These are phyloP conservation scores for Pyracantha coccinea DNA, from an alignment of 331 rosid species.

Conservation along the genomic window DNA sequence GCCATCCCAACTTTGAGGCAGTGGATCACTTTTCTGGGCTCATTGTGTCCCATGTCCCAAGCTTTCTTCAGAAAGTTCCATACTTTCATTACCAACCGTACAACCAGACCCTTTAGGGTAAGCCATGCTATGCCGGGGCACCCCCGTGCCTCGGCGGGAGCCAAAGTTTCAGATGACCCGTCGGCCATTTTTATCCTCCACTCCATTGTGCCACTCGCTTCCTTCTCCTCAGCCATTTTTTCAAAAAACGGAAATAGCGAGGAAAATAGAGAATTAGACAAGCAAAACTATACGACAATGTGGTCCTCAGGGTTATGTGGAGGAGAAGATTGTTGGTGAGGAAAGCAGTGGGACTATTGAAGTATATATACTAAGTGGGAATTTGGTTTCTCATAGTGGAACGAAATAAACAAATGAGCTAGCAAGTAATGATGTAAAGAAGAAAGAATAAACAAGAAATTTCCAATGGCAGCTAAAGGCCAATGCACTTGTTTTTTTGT, in stretches of 20 bases:
- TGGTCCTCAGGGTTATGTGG: background rate
- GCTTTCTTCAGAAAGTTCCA: slow-evolving; percentile 42
- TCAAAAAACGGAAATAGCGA: too few relatives aligned
- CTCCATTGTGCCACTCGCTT: slow-evolving; percentile 22
- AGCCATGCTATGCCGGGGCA: slow-evolving; percentile 7
- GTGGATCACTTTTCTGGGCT: slow-evolving; percentile 67
- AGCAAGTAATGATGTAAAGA: background rate
- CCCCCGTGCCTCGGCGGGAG: slow-evolving; percentile 6
- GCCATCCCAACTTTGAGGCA: slow-evolving; percentile 65
- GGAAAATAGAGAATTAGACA: background rate
- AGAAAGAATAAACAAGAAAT: background rate
- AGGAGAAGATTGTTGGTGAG: background rate
- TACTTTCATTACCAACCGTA: slow-evolving; percentile 25
- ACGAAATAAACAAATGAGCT: background rate
- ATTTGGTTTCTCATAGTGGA: background rate
- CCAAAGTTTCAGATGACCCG: slow-evolving; percentile 25
- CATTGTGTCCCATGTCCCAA: slow-evolving; percentile 56
- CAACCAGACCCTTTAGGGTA: slow-evolving; percentile 20
- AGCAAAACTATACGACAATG: background rate
- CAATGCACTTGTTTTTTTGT: background rate
- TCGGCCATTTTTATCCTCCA: slow-evolving; percentile 58
- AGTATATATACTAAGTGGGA: slow-evolving; percentile 16
- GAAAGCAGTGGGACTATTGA: background rate
- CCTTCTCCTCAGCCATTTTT: slow-evolving; percentile 26
- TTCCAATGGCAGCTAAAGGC: background rate